Conservation (phyloP, 192 early-diverging fungal genomes). For the Gaertneriomyces sp. region DNA sequence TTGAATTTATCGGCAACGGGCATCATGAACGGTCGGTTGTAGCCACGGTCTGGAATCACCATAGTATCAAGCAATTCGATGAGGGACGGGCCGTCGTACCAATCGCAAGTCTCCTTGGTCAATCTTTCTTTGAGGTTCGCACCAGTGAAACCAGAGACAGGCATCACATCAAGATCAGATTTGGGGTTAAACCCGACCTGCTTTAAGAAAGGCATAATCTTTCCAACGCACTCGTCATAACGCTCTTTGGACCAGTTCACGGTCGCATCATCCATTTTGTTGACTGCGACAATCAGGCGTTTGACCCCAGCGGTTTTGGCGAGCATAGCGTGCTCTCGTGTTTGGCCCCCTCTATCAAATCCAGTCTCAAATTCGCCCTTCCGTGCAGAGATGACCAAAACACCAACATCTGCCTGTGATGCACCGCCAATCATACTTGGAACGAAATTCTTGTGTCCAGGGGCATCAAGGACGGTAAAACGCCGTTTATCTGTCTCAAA, state of each 20-base stretch:
- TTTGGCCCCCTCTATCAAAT: conserved; percentile 99
- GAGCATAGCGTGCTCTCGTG: conserved; percentile 94
- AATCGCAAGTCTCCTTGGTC: conserved; percentile 40
- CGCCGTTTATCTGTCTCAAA: conserved; percentile 94
- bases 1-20: conserved; percentile 94
- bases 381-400: conserved; percentile 94
- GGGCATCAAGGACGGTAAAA: conserved; percentile 97
- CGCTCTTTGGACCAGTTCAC: conserved; percentile 88
- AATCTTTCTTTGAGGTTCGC: conserved; percentile 91
- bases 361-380: conserved; percentile 99
- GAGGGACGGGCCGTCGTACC: conserved; percentile 74
- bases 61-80: conserved; percentile 81
- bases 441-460: conserved; percentile 98
- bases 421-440: conserved; percentile 97
- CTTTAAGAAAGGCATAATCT: conserved; percentile 89
- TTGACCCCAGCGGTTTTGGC: conserved; percentile 97
- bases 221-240: conserved; percentile 87
- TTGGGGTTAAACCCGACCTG: conserved; percentile 83
- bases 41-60: conserved; percentile 80
- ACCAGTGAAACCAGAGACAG: conserved; percentile 95
- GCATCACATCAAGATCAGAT: conserved; percentile 83
- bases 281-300: conserved; percentile 86
- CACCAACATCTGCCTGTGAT: conserved; percentile 92
- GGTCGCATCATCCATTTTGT: conserved; percentile 99
- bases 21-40: conserved; percentile 85